These are phyloP conservation scores for Penicillium desertorum DNA, from an alignment of 495 filamentous ascomycete genomes.

Conservation along the genomic window DNA sequence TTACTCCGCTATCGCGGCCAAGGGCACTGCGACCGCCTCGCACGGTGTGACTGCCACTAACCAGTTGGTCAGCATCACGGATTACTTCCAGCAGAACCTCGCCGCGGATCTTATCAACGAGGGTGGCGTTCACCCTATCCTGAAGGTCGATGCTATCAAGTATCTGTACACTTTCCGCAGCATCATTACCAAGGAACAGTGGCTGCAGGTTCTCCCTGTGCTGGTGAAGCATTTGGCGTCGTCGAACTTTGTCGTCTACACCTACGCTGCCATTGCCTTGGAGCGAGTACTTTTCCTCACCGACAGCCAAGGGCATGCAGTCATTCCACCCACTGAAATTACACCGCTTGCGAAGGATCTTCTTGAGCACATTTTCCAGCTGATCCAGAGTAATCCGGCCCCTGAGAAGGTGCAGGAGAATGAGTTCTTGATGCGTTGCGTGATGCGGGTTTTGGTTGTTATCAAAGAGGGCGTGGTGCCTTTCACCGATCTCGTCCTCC, in stretches of 20 bases:
- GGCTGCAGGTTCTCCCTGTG: slow-evolving; percentile 83
- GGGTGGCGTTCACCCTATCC: slow-evolving; percentile 69
- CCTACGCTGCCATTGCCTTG: slow-evolving; percentile 91
- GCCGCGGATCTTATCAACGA: slow-evolving; percentile 74
- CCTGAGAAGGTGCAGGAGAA: slow-evolving; percentile 97
- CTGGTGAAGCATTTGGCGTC: slow-evolving; percentile 87
- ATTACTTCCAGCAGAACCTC: slow-evolving; percentile 90
- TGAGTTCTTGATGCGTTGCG: slow-evolving; percentile 96
- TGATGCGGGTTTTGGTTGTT: slow-evolving; percentile 94
- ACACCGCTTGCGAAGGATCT: slow-evolving; percentile 79
- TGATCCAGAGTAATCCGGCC: slow-evolving; percentile 76
- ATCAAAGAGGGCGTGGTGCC: slow-evolving; percentile 73
- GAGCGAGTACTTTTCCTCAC: slow-evolving; percentile 83
- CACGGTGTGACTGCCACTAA: slow-evolving; percentile 92
- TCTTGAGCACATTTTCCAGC: slow-evolving; percentile 83
- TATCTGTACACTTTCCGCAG: slow-evolving; percentile 95
- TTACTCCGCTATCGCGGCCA: slow-evolving; percentile 90
- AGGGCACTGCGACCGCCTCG: slow-evolving; percentile 76
- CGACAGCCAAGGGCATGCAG: slow-evolving; percentile 66
- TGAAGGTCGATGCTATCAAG: slow-evolving; percentile 97
- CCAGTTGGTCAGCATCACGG: slow-evolving; percentile 74
- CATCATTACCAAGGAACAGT: slow-evolving; percentile 80
- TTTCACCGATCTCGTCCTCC: slow-evolving; percentile 70
- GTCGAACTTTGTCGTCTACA: slow-evolving; percentile 90
- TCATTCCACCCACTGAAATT: slow-evolving; percentile 72